Evolutionary conservation across 73 alveolate genomes (phyloP).

Genomic region (Paramecium pentaurelia): DNA sequence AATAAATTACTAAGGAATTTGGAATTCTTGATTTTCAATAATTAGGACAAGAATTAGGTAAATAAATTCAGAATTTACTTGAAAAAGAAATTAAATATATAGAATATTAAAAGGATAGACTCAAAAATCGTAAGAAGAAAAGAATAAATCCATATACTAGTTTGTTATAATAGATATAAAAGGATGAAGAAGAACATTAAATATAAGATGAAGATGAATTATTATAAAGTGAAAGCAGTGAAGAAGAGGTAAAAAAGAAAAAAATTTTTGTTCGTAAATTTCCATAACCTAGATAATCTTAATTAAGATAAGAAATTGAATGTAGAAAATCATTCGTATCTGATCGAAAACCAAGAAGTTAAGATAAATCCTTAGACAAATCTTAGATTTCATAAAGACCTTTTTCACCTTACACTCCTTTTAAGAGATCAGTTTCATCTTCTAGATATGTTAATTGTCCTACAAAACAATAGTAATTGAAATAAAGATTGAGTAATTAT

Average conservation of each 20-base stretch:
- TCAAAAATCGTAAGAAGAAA: neutral
- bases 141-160: neutral
- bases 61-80: neutral
- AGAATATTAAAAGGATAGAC: neutral
- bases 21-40: neutral
- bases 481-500: constrained; percentile 9
- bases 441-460: neutral
- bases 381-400: constrained; percentile 7
- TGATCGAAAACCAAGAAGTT: neutral
- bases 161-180: neutral
- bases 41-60: constrained; percentile 33
- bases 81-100: constrained; percentile 23
- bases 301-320: neutral
- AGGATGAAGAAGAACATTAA: constrained; percentile 43
- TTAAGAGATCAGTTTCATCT: constrained; percentile 6
- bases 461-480: neutral
- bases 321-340: constrained; percentile 5
- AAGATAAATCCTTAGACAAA: neutral
- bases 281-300: neutral
- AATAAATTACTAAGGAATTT: constrained; percentile 32
- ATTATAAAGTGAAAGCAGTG: neutral
- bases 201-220: constrained; percentile 20
- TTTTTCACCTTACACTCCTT: neutral
- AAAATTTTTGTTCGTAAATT: neutral
- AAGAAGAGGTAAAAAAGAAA: neutral